Percentiles rank a stretch among this genome's conserved stretches.
Conservation (phyloP, 1,139 yeast species). For the Tardiomyces digboiensis region DNA sequence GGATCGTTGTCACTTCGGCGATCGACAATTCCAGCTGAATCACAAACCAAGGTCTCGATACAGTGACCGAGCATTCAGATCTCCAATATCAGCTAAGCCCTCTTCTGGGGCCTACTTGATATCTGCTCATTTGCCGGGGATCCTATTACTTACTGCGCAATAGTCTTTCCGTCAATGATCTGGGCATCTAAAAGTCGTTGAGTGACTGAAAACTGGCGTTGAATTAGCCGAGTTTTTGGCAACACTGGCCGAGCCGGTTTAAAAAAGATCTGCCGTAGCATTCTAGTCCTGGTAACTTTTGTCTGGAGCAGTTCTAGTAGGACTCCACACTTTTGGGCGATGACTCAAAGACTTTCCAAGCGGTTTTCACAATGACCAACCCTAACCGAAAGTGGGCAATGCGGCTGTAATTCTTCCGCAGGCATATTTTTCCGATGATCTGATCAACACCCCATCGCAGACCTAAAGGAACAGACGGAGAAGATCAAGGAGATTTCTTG, state of each 20-base stretch:
- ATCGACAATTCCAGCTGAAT: no score
- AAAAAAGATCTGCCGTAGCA: background rate
- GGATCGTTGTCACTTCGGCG: no score
- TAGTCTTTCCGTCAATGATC: conserved; percentile 61
- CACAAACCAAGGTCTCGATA: no score
- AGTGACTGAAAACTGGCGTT: conserved; percentile 6
- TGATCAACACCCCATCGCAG: no score
- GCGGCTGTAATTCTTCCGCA: background rate
- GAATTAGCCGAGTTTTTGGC: background rate
- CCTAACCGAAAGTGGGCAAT: background rate
- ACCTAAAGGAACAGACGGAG: no score
- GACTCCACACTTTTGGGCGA: background rate
- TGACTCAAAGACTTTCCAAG: background rate
- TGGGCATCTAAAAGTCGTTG: conserved; percentile 17
- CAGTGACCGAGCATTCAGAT: no score
- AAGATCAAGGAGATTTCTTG: no score
- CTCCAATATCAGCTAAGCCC: no score
- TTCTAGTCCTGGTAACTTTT: background rate
- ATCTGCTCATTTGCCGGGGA: no score
- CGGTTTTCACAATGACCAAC: background rate
- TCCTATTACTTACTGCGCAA: conserved; percentile 43
- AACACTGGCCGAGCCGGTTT: background rate
- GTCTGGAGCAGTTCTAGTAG: background rate
- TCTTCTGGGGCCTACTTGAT: conserved; percentile 9
- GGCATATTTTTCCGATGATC: background rate